A percentile compares a stretch with the other conserved stretches of the same genome.
These are phyloP conservation scores for Neophaeococcomyces aloes DNA, from an alignment of 2,329 filamentous ascomycete genomes.

Conservation along the genomic window DNA sequence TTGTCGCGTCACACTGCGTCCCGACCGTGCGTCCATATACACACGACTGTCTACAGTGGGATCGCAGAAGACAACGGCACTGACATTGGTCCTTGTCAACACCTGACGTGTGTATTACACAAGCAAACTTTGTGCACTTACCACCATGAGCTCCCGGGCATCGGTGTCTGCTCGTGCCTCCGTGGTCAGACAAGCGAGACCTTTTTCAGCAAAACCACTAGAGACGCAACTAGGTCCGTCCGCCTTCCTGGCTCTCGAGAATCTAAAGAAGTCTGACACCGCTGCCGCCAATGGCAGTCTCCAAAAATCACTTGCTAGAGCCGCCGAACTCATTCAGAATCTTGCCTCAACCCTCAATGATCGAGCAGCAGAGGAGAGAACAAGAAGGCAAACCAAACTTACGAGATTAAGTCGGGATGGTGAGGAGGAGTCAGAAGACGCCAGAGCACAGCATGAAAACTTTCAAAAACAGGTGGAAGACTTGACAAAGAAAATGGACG, in stretches of 20 bases:
- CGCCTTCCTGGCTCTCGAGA: not conserved
- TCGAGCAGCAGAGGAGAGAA: constrained; percentile 9
- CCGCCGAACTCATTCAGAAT: constrained; percentile 7
- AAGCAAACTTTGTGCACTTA: too few relatives aligned
- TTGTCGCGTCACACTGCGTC: too few relatives aligned
- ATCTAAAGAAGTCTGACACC: not conserved
- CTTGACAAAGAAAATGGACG: constrained; percentile 47
- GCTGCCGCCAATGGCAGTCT: not conserved
- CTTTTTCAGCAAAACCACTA: not conserved
- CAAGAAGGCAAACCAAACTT: constrained; percentile 11
- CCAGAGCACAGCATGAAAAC: constrained; percentile 30
- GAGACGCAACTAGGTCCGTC: not conserved
- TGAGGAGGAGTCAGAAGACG: constrained; percentile 21
- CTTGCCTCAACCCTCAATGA: constrained; percentile 7
- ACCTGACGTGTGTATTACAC: too few relatives aligned
- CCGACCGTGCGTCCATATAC: too few relatives aligned
- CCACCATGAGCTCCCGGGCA: not conserved
- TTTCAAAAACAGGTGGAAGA: constrained; percentile 38
- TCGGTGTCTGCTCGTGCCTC: not conserved
- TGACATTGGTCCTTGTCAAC: too few relatives aligned
- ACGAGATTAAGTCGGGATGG: constrained; percentile 9
- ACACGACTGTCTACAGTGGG: too few relatives aligned
- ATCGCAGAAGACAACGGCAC: too few relatives aligned
- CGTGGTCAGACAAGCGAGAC: not conserved
- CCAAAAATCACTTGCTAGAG: constrained; percentile 1